Percentiles rank a stretch among this genome's conserved stretches.
These are phyloP conservation scores for Fusarium metavorans DNA, from an alignment of 2,329 filamentous ascomycete genomes.

Conservation along the genomic window DNA sequence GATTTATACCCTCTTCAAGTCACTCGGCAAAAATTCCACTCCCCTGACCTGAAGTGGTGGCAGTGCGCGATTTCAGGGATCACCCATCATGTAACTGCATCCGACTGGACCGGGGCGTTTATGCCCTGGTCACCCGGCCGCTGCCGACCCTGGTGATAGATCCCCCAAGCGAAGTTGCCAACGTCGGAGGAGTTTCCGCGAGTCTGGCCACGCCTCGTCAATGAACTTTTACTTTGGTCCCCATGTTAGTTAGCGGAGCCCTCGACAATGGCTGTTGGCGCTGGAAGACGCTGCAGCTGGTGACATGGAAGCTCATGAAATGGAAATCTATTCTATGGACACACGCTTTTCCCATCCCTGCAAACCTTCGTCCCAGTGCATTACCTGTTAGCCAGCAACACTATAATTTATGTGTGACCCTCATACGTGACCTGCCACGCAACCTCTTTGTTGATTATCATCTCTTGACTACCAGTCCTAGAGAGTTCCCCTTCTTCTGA, in stretches of 20 bases:
- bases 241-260: not conserved
- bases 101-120: constrained; percentile 18
- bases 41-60: not conserved
- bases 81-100: not conserved
- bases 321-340: not conserved
- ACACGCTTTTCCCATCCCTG: not conserved
- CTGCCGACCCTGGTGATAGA: not conserved
- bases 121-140: not conserved
- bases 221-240: not conserved
- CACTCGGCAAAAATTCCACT: not conserved
- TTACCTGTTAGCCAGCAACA: not conserved
- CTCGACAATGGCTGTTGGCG: not conserved
- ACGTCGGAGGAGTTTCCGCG: constrained; percentile 6
- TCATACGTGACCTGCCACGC: constrained; percentile 32
- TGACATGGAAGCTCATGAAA: not conserved
- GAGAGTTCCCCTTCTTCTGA: constrained; percentile 26
- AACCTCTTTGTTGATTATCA: constrained; percentile 39
- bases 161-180: constrained; percentile 8
- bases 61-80: not conserved
- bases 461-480: constrained; percentile 34
- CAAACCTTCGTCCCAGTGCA: not conserved
- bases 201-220: not conserved
- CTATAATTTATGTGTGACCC: not conserved
- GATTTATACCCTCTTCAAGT: constrained; percentile 4
- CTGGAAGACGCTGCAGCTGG: not conserved